Evolutionary conservation across 73 alveolate genomes (phyloP).

Genomic region (Paramecium sexaurelia): DNA sequence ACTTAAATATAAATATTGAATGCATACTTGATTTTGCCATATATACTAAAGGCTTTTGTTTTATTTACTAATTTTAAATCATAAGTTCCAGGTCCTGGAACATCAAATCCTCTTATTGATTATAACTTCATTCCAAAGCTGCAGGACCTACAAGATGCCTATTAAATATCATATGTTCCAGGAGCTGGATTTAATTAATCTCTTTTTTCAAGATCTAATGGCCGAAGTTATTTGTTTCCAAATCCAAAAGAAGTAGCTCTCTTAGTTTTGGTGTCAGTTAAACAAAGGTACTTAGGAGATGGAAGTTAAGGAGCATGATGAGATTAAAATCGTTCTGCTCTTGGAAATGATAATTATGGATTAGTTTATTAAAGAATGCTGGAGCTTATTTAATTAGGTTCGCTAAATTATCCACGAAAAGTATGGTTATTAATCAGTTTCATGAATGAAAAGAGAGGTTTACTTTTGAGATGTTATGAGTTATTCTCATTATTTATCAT

Average conservation of each 20-base stretch:
- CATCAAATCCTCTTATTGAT: neutral
- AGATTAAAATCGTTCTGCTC: conserved; percentile 17
- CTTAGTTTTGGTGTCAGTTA: conserved; percentile 9
- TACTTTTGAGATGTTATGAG: neutral
- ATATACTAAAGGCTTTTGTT: neutral
- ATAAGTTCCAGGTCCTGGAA: conserved; percentile 49
- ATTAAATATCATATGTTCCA: neutral
- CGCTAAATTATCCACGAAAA: conserved; percentile 13
- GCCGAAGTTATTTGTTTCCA: neutral
- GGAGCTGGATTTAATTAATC: conserved; percentile 60
- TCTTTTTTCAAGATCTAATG: neutral
- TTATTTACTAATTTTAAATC: neutral
- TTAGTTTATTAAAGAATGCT: neutral
- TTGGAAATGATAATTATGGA: conserved; percentile 10
- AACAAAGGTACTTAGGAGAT: neutral
- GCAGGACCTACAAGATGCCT: neutral
- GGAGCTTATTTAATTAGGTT: conserved; percentile 5
- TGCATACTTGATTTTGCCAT: neutral
- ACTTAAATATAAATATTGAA: neutral
- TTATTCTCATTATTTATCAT: conserved; percentile 1
- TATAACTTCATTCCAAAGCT: neutral
- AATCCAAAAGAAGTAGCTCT: conserved; percentile 13
- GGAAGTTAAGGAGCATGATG: neutral
- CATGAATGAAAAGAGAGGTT: neutral
- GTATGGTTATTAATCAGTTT: neutral